Evolutionary conservation across 2,329 filamentous ascomycete genomes (phyloP), one percentile per base, ranked within the genome.

Genomic region (Rhinocladiella mackenziei): DNA sequence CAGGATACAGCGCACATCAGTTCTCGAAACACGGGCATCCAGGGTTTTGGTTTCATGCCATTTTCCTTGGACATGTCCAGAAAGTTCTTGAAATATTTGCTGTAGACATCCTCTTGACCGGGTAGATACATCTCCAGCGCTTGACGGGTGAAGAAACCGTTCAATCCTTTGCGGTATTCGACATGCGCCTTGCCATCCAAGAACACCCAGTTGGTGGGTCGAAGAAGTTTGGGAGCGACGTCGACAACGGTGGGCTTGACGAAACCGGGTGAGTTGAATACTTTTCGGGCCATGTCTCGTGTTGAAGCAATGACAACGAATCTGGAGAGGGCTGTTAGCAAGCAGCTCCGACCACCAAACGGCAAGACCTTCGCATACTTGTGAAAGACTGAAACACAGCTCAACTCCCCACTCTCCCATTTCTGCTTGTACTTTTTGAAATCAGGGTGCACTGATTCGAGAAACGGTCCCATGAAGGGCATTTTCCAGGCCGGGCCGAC

Each of bases 381-480:
- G 80, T 98, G 92, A 74, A 98, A 98, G 60, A 98, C 89, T 2
- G 89, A 96, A 51, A 98, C 92, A 63, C 92, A 98, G 75, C 89
- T 96, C 58, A 98, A 75, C 35, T 86, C 83, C 34, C 86, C 92
- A 62, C 88, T 94, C 59, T 77, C 67, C 92, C 92, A 98, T 75
- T 97, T 96, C 50, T 77, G 83, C 65, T 89, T 78, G 72, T 98
- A 98, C 61, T 89, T 80, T 50, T 84, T 81, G 65, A 96, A 97
- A 61, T 91, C 87, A 45, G 92, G 92, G 66, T 94, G 83, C 59
- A 97, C 75, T 19, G 89, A 95, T 62, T 96, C 75, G 45, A 97
- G 76, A 68, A 98, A 97, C 4, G 92, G 91, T n/a, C 92, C 92
- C 65, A 97, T 89, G 62, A 92, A 91, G 30, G 86, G 86, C 46